Conservation (phyloP, 1,284 basidiomycete species). For the Exobasidium cylindrosporum region DNA sequence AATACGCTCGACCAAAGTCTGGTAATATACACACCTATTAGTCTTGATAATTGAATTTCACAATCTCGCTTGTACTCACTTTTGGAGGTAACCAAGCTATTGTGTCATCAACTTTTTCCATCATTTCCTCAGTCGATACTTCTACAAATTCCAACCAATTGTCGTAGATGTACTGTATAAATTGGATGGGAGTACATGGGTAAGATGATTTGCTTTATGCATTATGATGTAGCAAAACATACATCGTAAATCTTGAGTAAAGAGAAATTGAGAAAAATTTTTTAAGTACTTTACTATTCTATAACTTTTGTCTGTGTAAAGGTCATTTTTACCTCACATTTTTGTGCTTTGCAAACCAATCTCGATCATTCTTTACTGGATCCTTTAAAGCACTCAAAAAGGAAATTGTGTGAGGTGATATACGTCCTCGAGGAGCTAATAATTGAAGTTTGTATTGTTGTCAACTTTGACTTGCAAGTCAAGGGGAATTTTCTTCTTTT, state of each 20-base stretch:
- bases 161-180: slow-evolving; percentile 3
- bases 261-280: no score
- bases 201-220: not conserved
- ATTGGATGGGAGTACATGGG: not conserved
- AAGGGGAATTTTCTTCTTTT: not conserved
- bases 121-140: slow-evolving; percentile 30
- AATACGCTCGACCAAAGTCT: slow-evolving; percentile 36
- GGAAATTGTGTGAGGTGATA: slow-evolving; percentile 4
- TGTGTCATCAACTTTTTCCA: slow-evolving; percentile 35
- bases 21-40: not conserved
- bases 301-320: not conserved
- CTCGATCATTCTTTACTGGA: slow-evolving; percentile 17
- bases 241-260: slow-evolving; percentile 5
- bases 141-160: slow-evolving; percentile 18
- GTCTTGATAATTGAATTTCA: not conserved
- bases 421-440: not conserved
- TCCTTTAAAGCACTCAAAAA: slow-evolving; percentile 9
- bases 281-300: not conserved
- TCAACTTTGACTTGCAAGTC: not conserved
- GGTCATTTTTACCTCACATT: slow-evolving; percentile 13
- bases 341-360: slow-evolving; percentile 15
- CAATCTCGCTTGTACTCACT: not conserved
- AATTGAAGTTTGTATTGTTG: no score
- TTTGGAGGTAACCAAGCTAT: slow-evolving; percentile 13
- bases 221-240: not conserved